Evolutionary conservation across 2,329 filamentous ascomycete species (phyloP).

Genomic region (Immersiporthe knoxdaviesiana): DNA sequence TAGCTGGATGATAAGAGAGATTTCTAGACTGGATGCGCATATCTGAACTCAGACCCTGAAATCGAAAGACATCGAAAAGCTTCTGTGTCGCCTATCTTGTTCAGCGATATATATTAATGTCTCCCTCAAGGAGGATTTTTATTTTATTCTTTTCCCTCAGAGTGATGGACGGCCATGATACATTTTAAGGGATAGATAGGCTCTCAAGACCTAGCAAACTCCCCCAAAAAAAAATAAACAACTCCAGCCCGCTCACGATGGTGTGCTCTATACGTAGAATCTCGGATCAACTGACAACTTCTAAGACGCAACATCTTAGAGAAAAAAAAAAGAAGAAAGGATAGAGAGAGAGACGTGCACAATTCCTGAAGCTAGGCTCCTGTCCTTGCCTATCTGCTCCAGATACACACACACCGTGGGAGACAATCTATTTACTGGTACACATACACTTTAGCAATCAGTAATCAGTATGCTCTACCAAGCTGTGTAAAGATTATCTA

Average conservation of each 20-base stretch:
- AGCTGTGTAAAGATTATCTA: conserved; percentile 13
- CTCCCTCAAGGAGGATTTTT: too few species aligned
- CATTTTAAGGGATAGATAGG: too few species aligned
- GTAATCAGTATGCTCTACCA: not conserved
- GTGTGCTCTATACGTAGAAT: too few species aligned
- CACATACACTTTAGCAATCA: conserved; percentile 8
- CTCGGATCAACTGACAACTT: too few species aligned
- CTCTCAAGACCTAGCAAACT: too few species aligned
- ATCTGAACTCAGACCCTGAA: not conserved
- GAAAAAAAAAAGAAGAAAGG: too few species aligned
- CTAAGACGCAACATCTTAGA: not conserved
- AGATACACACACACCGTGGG: not conserved
- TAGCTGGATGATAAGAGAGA: not conserved
- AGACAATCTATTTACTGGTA: not conserved
- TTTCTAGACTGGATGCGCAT: not conserved
- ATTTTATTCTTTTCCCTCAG: too few species aligned
- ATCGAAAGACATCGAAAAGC: not conserved
- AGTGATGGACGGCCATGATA: too few species aligned
- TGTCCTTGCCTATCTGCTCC: not conserved
- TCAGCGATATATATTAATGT: not conserved
- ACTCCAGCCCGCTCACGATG: too few species aligned
- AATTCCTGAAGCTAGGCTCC: not conserved
- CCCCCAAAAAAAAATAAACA: too few species aligned
- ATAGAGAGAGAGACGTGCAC: too few species aligned
- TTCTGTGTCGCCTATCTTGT: not conserved